Conservation (phyloP, 139 green algal genomes). For the Zygnema cylindricum region DNA sequence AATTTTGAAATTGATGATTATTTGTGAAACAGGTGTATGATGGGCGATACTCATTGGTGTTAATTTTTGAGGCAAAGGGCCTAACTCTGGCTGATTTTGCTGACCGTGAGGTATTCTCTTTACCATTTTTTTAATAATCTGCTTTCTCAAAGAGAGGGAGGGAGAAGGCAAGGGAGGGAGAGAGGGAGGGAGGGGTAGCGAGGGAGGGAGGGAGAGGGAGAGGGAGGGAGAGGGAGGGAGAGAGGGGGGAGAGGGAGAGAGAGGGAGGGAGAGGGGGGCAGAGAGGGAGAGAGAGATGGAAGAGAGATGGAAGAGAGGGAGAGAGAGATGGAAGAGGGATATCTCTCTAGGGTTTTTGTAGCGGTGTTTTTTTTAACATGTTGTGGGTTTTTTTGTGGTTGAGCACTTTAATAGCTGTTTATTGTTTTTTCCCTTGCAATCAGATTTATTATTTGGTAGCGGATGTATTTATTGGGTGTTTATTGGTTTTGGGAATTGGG, state of each 20-base stretch:
- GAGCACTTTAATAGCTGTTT: too few species aligned
- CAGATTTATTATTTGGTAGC: too few species aligned
- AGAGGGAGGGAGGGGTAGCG: neutral
- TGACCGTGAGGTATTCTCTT: conserved; percentile 19
- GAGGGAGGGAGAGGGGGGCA: neutral
- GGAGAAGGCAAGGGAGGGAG: neutral
- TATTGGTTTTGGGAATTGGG: neutral
- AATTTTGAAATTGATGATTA: neutral
- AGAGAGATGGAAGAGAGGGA: neutral
- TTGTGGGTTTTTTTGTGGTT: too few species aligned
- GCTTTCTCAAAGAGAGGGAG: neutral
- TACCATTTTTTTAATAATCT: neutral
- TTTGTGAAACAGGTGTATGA: conserved; percentile 7
- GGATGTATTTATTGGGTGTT: too few species aligned
- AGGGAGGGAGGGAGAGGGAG: neutral
- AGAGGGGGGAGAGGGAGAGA: neutral
- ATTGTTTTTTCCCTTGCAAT: too few species aligned
- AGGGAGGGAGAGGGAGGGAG: neutral
- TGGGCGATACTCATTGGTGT: conserved; percentile 37
- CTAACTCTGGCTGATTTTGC: conserved; percentile 21
- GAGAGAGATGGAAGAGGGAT: neutral
- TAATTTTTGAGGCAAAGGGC: conserved; percentile 34
- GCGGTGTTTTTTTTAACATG: too few species aligned
- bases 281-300: neutral
- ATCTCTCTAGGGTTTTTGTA: neutral